phyloP scores from a whole-genome alignment of 2,329 filamentous ascomycete genomes.

The Colletotrichum lindemuthianum region DNA sequence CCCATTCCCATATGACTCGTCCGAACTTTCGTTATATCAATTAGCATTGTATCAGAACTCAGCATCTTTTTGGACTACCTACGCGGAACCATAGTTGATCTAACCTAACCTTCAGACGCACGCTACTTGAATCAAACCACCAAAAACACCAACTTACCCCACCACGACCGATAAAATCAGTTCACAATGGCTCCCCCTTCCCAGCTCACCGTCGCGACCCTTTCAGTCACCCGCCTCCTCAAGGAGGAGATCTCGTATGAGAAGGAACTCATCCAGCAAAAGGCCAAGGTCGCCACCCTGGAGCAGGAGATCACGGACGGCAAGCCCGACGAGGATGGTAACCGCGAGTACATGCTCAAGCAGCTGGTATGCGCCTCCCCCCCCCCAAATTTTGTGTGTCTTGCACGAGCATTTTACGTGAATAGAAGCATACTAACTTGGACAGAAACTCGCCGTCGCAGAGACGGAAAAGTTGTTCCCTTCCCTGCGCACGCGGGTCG shows the following conservation, averaged over 20 bases:
- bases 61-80: no score
- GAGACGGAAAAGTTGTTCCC: conserved; percentile 89
- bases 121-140: neutral
- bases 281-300: conserved; percentile 75
- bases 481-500: conserved; percentile 76
- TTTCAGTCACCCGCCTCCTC: conserved; percentile 82
- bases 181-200: conserved; percentile 78
- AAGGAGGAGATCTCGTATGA: conserved; percentile 94
- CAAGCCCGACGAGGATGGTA: conserved; percentile 70
- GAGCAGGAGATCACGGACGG: conserved; percentile 66
- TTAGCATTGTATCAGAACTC: no score
- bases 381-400: neutral
- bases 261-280: conserved; percentile 82
- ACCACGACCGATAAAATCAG: conserved; percentile 1
- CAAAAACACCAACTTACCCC: neutral
- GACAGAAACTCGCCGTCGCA: conserved; percentile 80
- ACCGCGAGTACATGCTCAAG: conserved; percentile 81
- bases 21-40: no score
- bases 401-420: no score
- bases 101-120: conserved; percentile 2
- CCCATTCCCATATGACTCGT: neutral
- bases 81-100: no score
- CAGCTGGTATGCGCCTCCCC: conserved; percentile 75
- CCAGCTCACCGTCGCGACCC: conserved; percentile 81
- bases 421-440: neutral